Conservation (phyloP, 1,139 yeast species). For the Protomyces inouyei region DNA sequence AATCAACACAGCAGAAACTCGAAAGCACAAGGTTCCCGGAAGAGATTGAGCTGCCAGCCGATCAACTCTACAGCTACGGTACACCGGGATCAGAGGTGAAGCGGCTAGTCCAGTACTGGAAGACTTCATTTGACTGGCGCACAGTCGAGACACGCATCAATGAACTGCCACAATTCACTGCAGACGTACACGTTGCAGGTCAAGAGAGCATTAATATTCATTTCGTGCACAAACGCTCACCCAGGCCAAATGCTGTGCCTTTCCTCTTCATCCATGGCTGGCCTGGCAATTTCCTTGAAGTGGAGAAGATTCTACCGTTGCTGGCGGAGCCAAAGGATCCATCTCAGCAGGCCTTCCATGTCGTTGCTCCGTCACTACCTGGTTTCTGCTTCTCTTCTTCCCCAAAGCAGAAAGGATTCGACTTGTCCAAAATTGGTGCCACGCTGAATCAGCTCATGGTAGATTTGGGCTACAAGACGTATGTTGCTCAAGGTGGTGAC, state of each 20-base stretch:
- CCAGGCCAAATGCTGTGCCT: constrained; percentile 23
- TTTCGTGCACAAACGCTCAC: constrained; percentile 21
- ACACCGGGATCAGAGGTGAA: constrained; percentile 10
- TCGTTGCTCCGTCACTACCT: constrained; percentile 27
- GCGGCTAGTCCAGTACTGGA: constrained; percentile 20
- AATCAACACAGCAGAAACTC: constrained; percentile 9
- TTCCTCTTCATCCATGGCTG: constrained; percentile 24
- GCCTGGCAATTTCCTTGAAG: constrained; percentile 27
- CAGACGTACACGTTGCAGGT: constrained; percentile 11
- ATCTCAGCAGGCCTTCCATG: constrained; percentile 21
- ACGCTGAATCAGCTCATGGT: constrained; percentile 24
- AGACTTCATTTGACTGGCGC: constrained; percentile 23
- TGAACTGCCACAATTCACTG: constrained; percentile 19
- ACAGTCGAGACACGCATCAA: constrained; percentile 12
- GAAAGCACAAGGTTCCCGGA: constrained; percentile 15
- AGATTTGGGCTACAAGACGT: constrained; percentile 16
- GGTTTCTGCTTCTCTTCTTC: constrained; percentile 19
- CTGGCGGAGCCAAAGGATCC: constrained; percentile 23
- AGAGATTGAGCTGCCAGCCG: constrained; percentile 13
- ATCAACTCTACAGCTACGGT: constrained; percentile 18
- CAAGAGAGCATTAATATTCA: constrained; percentile 20
- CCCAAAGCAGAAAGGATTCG: constrained; percentile 23
- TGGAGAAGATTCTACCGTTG: constrained; percentile 22
- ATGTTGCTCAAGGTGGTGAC: constrained; percentile 26
- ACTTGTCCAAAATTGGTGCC: constrained; percentile 15